Conservation (phyloP, 192 early-diverging fungal genomes). For the Coemansia sp. region DNA sequence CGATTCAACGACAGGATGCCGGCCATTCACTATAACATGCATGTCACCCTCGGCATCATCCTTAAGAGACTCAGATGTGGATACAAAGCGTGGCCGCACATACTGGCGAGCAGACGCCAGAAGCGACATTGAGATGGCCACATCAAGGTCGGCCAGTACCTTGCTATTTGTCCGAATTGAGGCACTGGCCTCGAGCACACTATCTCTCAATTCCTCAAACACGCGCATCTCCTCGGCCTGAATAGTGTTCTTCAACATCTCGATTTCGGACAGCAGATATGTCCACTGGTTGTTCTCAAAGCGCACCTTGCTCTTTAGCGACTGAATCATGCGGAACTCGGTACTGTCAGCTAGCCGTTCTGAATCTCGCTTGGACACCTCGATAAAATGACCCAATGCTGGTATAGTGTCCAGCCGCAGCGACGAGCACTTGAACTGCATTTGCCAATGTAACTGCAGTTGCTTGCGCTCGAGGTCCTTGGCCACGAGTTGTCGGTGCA, state of each 20-base stretch:
- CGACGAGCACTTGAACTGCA: constrained; percentile 36
- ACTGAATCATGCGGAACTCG: constrained; percentile 57
- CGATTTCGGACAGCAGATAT: constrained; percentile 61
- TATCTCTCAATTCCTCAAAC: constrained; percentile 56
- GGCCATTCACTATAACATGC: constrained; percentile 50
- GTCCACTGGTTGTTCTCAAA: constrained; percentile 63
- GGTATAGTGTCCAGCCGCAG: constrained; percentile 49
- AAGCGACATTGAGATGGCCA: constrained; percentile 63
- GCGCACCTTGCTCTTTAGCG: constrained; percentile 58
- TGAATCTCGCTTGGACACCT: constrained; percentile 57
- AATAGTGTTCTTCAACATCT: constrained; percentile 45
- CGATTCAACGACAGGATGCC: constrained; percentile 67
- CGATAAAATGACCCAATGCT: constrained; percentile 59
- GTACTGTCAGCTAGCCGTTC: constrained; percentile 22
- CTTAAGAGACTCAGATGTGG: neutral
- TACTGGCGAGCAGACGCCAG: constrained; percentile 60
- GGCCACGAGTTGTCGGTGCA: constrained; percentile 48
- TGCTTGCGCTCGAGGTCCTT: constrained; percentile 50
- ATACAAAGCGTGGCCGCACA: constrained; percentile 56
- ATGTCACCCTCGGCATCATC: neutral
- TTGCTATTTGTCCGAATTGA: constrained; percentile 64
- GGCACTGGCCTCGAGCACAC: constrained; percentile 57
- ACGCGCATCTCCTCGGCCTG: constrained; percentile 60
- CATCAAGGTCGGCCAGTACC: constrained; percentile 70
- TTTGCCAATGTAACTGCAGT: constrained; percentile 48